Evolutionary conservation across 805 yeast genomes (phyloP), one percentile per base, ranked within the genome.

Genomic region (Debaryomyces hansenii): DNA sequence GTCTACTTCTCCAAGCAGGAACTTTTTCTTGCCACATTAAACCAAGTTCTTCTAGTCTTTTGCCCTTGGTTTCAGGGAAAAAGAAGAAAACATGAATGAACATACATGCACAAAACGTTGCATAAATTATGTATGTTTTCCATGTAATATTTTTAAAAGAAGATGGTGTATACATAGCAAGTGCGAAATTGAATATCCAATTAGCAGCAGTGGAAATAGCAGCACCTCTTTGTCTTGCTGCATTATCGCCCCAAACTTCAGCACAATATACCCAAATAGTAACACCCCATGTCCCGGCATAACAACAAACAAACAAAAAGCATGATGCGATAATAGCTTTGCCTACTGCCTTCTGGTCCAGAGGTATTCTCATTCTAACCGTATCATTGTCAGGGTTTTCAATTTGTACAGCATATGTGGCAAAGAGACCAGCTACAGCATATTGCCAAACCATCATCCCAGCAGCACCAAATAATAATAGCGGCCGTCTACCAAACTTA

Each of bases 401-500:
- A 20, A 58, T 58, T n/a, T 66, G 69, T 7, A 48, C 57, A 10
- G 74, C 59, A 56, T 70, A 69, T 6, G 59, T 59, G 3, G 66
- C 72, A 52, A 72, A 66, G 27, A 67, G 46, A 49, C 74, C 74
- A 34, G 63, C 70, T 2, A 59, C 69, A 35, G 58, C 64, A 49
- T 53, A 67, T 46, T 62, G 60, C 55, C 61, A 55, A 34, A 58
- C 41, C 67, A 62, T 60, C 78, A 75, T 74, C n/a, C 62, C 51
- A 20, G 65, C 47, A n/a, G 77, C 77, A 48, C 79, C 76, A 31
- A 67, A 56, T 46, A 81, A 55, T 56, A 75, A 71, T 43, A 82
- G 59, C 16, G 77, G 76, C 62, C 90, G 77, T 74, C 91, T 80
- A 53, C 90, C 90, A 31, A 82, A 58, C 49, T 66, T 68, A 59